Percentiles rank a stretch among this genome's conserved stretches.
Evolutionary conservation across 1,139 yeast genomes (phyloP).

Genomic region (Candida glucosophila): DNA sequence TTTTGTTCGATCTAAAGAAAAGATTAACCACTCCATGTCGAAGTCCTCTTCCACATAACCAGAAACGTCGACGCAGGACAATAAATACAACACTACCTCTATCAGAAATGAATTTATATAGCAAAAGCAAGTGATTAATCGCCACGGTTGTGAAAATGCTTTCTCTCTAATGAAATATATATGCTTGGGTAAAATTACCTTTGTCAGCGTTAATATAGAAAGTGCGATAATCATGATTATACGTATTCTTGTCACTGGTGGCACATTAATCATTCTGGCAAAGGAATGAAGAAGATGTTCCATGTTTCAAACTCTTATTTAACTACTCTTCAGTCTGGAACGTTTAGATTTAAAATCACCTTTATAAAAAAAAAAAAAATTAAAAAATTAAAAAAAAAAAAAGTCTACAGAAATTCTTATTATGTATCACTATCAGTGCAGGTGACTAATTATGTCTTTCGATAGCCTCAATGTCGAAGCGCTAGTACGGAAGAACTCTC

Average conservation of each 20-base stretch:
- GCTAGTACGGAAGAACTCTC: too few relatives aligned
- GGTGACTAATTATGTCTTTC: too few relatives aligned
- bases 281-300: too few relatives aligned
- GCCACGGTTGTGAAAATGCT: constrained; percentile 28
- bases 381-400: too few relatives aligned
- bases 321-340: too few relatives aligned
- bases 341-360: too few relatives aligned
- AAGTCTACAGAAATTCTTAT: too few relatives aligned
- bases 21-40: constrained; percentile 8
- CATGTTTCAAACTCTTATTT: too few relatives aligned
- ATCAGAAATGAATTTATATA: constrained; percentile 21
- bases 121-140: constrained; percentile 27
- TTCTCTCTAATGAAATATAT: constrained; percentile 16
- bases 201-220: constrained; percentile 11
- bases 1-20: constrained; percentile 9
- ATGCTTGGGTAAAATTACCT: constrained; percentile 8
- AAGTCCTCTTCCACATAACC: constrained; percentile 15
- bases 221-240: constrained; percentile 12
- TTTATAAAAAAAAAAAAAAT: too few relatives aligned
- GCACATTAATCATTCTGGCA: constrained; percentile 12
- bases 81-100: constrained; percentile 12
- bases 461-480: too few relatives aligned
- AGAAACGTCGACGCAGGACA: constrained; percentile 11
- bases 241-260: constrained; percentile 30
- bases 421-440: too few relatives aligned